Evolutionary conservation across 2,329 filamentous ascomycete genomes (phyloP).

Genomic region (Emmonsiellopsis sp.): DNA sequence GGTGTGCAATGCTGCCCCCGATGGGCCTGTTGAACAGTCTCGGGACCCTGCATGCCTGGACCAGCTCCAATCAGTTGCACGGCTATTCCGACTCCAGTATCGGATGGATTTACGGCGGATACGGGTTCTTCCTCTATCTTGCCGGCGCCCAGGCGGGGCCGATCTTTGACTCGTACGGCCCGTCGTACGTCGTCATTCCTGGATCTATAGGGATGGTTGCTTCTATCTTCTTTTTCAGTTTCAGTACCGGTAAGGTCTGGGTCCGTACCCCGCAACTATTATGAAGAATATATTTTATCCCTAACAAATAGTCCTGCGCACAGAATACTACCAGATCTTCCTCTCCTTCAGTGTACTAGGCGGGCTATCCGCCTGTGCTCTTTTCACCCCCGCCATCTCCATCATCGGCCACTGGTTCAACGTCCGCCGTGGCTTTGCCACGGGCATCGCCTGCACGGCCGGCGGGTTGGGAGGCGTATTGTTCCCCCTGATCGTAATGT

Average conservation of each 20-base stretch:
- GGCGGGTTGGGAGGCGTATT: conserved; percentile 26
- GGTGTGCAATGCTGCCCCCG: conserved; percentile 30
- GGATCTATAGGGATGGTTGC: conserved; percentile 21
- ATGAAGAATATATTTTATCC: neutral
- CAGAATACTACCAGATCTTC: conserved; percentile 30
- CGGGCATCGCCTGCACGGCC: conserved; percentile 25
- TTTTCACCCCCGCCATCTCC: conserved; percentile 24
- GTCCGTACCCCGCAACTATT: neutral
- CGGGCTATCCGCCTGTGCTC: conserved; percentile 20
- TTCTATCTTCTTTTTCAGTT: conserved; percentile 21
- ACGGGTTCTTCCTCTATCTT: conserved; percentile 31
- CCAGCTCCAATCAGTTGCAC: conserved; percentile 26
- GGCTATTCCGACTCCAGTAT: conserved; percentile 25
- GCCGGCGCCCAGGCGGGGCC: conserved; percentile 26
- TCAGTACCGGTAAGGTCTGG: conserved; percentile 15
- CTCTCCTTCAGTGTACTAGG: conserved; percentile 26
- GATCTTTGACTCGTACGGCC: conserved; percentile 29
- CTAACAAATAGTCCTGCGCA: neutral
- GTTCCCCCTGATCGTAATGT: conserved; percentile 26
- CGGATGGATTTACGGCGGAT: conserved; percentile 34
- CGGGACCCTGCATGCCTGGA: conserved; percentile 31
- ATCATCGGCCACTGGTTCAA: conserved; percentile 27
- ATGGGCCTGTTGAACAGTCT: conserved; percentile 34
- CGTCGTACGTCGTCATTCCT: conserved; percentile 20
- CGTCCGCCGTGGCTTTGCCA: conserved; percentile 21